These are phyloP conservation scores for Suhomyces tanzawaensis DNA, from an alignment of 805 yeast species.

Conservation along the genomic window DNA sequence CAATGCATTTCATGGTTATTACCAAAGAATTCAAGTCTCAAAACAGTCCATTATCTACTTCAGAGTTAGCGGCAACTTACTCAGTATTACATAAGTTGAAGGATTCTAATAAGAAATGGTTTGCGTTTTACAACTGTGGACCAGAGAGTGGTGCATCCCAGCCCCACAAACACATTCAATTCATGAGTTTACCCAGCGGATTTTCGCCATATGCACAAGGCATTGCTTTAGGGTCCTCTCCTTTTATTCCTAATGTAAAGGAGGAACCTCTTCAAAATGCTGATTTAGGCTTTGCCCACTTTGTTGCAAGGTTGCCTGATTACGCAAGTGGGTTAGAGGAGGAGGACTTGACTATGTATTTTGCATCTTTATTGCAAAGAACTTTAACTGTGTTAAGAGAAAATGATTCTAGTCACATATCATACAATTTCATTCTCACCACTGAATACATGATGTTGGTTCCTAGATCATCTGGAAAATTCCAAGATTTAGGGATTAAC, in stretches of 20 bases:
- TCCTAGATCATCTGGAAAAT: constrained; percentile 68
- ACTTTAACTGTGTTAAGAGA: constrained; percentile 66
- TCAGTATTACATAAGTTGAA: constrained; percentile 52
- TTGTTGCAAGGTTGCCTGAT: constrained; percentile 58
- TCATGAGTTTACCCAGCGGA: constrained; percentile 63
- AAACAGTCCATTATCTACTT: constrained; percentile 63
- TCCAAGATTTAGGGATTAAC: constrained; percentile 61
- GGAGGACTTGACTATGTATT: constrained; percentile 64
- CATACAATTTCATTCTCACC: constrained; percentile 82
- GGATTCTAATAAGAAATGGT: constrained; percentile 40
- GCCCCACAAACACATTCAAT: constrained; percentile 89
- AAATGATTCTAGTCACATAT: constrained; percentile 42
- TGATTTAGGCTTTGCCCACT: constrained; percentile 79
- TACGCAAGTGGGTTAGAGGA: constrained; percentile 39
- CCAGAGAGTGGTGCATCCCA: constrained; percentile 91
- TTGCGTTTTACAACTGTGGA: constrained; percentile 90
- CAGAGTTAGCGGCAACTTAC: constrained; percentile 64
- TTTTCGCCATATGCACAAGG: constrained; percentile 58
- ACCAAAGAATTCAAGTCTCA: constrained; percentile 76
- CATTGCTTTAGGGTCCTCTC: constrained; percentile 40
- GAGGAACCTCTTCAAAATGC: constrained; percentile 60
- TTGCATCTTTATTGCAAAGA: constrained; percentile 70
- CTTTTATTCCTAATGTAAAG: constrained; percentile 52
- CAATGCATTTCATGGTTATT: constrained; percentile 74
- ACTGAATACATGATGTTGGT: constrained; percentile 79